phyloP scores from a whole-genome alignment of 140 eudicot species.

The Senecio squalidus region DNA sequence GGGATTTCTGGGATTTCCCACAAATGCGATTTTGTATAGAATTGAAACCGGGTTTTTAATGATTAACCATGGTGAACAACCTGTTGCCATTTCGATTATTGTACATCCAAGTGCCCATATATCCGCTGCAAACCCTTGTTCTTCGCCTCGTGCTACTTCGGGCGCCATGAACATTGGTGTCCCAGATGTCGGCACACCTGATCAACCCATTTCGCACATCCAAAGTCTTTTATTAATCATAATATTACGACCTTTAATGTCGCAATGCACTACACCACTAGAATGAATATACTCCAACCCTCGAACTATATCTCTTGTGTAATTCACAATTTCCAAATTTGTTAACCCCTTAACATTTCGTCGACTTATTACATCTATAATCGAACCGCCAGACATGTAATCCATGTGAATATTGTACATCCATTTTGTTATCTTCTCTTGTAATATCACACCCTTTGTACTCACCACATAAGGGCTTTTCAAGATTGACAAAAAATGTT shows the following conservation, averaged over 20 bases:
- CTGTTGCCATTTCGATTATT: slow-evolving; percentile 66
- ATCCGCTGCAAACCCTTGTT: slow-evolving; percentile 68
- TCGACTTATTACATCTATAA: slow-evolving; percentile 28
- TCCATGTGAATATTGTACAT: slow-evolving; percentile 52
- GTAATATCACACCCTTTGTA: slow-evolving; percentile 53
- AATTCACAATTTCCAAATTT: slow-evolving; percentile 29
- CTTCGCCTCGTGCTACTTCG: slow-evolving; percentile 68
- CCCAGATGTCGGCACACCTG: slow-evolving; percentile 29
- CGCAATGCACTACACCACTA: slow-evolving; percentile 67
- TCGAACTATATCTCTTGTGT: slow-evolving; percentile 40
- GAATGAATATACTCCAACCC: slow-evolving; percentile 70
- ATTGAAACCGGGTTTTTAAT: slow-evolving; percentile 25
- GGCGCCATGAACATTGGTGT: slow-evolving; percentile 87
- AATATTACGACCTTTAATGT: slow-evolving; percentile 59
- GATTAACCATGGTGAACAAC: slow-evolving; percentile 51
- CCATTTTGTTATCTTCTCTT: slow-evolving; percentile 26
- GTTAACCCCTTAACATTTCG: slow-evolving; percentile 28
- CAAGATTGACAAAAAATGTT: slow-evolving; percentile 37
- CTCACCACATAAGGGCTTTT: slow-evolving; percentile 42
- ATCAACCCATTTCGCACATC: slow-evolving; percentile 53
- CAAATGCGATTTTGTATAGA: slow-evolving; percentile 48
- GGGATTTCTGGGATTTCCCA: slow-evolving; percentile 59
- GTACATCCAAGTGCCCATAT: slow-evolving; percentile 83
- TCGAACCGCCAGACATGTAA: slow-evolving; percentile 45
- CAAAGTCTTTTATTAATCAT: slow-evolving; percentile 47